These are phyloP conservation scores for Priceomyces medius DNA, from an alignment of 805 yeast species.

Conservation along the genomic window DNA sequence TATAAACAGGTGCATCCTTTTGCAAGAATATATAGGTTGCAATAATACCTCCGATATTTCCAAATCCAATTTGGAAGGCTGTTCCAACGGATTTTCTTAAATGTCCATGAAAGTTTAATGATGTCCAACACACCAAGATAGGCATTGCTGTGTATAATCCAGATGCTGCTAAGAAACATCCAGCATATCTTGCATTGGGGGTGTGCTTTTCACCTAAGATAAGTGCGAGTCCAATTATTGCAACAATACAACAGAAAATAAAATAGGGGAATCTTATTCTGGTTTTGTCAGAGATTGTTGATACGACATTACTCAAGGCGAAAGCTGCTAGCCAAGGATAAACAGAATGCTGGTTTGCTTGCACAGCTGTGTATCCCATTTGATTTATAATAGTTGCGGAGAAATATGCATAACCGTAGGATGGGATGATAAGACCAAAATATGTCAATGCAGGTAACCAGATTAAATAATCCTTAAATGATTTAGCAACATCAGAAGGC, in stretches of 20 bases:
- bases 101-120: constrained; percentile 64
- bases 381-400: constrained; percentile 63
- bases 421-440: constrained; percentile 67
- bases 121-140: constrained; percentile 63
- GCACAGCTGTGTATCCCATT: constrained; percentile 65
- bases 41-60: constrained; percentile 71
- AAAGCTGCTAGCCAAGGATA: constrained; percentile 85
- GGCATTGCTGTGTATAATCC: constrained; percentile 71
- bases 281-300: constrained; percentile 58
- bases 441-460: constrained; percentile 60
- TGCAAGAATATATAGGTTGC: constrained; percentile 57
- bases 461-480: constrained; percentile 60
- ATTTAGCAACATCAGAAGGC: constrained; percentile 42
- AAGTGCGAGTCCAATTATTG: constrained; percentile 56
- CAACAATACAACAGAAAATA: constrained; percentile 25
- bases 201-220: constrained; percentile 45
- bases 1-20: constrained; percentile 58
- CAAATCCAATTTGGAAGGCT: constrained; percentile 67
- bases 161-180: constrained; percentile 57
- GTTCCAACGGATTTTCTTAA: constrained; percentile 56
- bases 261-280: constrained; percentile 48
- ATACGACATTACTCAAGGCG: constrained; percentile 61
- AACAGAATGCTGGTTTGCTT: constrained; percentile 77
- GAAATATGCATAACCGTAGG: constrained; percentile 74
- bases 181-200: constrained; percentile 53